These are phyloP conservation scores for Gremmenia infestans DNA, from an alignment of 2,329 filamentous ascomycete genomes.

Conservation along the genomic window DNA sequence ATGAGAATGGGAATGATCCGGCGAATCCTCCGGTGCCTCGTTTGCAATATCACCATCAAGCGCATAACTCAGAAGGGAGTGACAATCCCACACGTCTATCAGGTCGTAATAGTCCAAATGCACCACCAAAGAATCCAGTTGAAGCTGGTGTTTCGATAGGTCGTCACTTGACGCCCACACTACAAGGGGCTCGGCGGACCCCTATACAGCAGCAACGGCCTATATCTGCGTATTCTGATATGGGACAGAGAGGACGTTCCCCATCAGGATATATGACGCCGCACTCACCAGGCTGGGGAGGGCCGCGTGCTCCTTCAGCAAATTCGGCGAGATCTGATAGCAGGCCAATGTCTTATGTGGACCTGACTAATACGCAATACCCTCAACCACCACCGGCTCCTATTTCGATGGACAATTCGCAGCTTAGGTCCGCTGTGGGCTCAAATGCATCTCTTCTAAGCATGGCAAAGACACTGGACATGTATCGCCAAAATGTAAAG, in stretches of 20 bases:
- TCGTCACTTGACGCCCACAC: constrained; percentile 58
- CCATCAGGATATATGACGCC: constrained; percentile 33
- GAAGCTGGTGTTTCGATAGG: constrained; percentile 49
- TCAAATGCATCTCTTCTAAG: constrained; percentile 87
- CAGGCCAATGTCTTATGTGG: constrained; percentile 34
- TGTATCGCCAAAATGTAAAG: constrained; percentile 96
- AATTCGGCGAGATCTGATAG: constrained; percentile 26
- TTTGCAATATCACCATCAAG: constrained; percentile 55
- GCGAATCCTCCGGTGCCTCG: constrained; percentile 41
- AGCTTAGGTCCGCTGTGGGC: constrained; percentile 73
- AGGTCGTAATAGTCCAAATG: constrained; percentile 9
- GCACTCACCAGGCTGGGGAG: constrained; percentile 26
- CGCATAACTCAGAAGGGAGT: constrained; percentile 40
- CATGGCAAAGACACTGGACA: constrained; percentile 89
- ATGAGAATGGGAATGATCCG: constrained; percentile 20
- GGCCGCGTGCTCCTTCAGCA: constrained; percentile 26
- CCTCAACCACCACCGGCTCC: constrained; percentile 32
- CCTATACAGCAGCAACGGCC: constrained; percentile 57
- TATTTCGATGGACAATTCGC: constrained; percentile 66
- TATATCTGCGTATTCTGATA: constrained; percentile 72
- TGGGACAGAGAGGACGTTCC: constrained; percentile 58
- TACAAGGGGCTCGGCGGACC: constrained; percentile 47
- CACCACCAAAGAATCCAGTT: constrained; percentile 23
- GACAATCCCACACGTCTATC: constrained; percentile 18
- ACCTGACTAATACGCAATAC: constrained; percentile 50